phyloP scores from a whole-genome alignment of 495 filamentous ascomycete species.

The Neurospora sublineolata region DNA sequence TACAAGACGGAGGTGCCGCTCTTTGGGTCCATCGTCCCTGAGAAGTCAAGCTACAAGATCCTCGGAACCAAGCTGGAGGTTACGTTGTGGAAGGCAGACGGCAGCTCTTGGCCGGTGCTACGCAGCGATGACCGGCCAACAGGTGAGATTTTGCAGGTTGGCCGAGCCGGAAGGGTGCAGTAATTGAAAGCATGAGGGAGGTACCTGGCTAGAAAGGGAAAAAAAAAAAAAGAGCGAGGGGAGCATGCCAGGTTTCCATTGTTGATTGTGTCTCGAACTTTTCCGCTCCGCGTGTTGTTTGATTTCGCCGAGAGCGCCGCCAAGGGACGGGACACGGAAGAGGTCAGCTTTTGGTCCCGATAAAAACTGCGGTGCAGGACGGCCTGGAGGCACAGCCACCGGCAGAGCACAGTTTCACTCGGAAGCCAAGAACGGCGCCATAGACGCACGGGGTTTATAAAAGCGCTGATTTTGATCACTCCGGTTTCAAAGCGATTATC shows the following conservation, averaged over 20 bases:
- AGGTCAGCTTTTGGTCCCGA: constrained; percentile 1
- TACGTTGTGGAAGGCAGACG: constrained; percentile 71
- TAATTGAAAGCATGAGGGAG: not conserved
- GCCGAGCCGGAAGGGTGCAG: constrained; percentile 60
- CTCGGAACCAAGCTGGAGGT: constrained; percentile 94
- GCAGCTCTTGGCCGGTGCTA: constrained; percentile 78
- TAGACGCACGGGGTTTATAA: not conserved
- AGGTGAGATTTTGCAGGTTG: constrained; percentile 74
- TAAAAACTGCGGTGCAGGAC: not conserved
- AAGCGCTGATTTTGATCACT: not conserved
- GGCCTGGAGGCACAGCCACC: not conserved
- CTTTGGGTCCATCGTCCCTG: constrained; percentile 63
- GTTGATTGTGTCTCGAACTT: not conserved
- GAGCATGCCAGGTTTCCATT: not conserved
- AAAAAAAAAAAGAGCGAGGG: not conserved
- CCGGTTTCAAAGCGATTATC: not conserved
- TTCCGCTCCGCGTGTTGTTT: not conserved
- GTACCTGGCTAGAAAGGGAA: not conserved
- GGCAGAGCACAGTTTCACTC: not conserved
- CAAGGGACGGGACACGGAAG: constrained; percentile 5
- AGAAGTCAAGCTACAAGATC: constrained; percentile 66
- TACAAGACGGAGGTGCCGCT: constrained; percentile 65
- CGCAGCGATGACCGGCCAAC: constrained; percentile 68
- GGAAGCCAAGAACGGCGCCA: not conserved
- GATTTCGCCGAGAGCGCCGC: not conserved